These are phyloP conservation scores for Fistulifera pelliculosa DNA, from an alignment of 108 stramenopile species.

Conservation along the genomic window DNA sequence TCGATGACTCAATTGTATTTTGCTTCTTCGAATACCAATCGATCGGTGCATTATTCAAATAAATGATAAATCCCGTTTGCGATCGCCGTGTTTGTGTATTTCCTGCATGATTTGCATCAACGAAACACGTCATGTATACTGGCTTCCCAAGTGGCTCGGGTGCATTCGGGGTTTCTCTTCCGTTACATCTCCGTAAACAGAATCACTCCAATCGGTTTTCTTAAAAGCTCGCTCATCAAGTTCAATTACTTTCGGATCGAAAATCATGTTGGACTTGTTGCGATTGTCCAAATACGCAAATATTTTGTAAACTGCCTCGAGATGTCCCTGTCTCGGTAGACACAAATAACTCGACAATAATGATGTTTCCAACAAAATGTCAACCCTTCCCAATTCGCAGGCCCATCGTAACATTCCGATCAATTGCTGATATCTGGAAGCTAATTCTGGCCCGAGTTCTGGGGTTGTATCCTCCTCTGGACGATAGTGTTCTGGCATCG, in stretches of 20 bases:
- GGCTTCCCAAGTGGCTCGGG: constrained; percentile 21
- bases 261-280: constrained; percentile 27
- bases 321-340: constrained; percentile 44
- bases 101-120: constrained; percentile 38
- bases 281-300: constrained; percentile 36
- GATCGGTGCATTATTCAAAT: constrained; percentile 26
- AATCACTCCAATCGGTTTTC: constrained; percentile 5
- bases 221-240: constrained; percentile 11
- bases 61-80: constrained; percentile 28
- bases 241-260: constrained; percentile 20
- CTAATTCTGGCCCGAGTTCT: constrained; percentile 10
- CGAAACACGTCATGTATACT: constrained; percentile 12
- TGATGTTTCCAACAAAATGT: constrained; percentile 34
- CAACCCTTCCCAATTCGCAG: constrained; percentile 30
- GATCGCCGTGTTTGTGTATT: constrained; percentile 23
- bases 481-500: constrained; percentile 13
- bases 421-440: constrained; percentile 21
- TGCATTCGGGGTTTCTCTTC: constrained; percentile 12
- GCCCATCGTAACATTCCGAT: constrained; percentile 39
- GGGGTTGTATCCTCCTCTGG: constrained; percentile 21
- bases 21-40: constrained; percentile 25
- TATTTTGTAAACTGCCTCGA: constrained; percentile 33
- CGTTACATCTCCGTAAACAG: constrained; percentile 12
- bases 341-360: constrained; percentile 37
- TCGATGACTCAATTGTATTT: constrained; percentile 29